Evolutionary conservation across 352 stramenopile genomes (phyloP), one percentile per base, ranked within the genome.

Genomic region (Blastocystis sp.): DNA sequence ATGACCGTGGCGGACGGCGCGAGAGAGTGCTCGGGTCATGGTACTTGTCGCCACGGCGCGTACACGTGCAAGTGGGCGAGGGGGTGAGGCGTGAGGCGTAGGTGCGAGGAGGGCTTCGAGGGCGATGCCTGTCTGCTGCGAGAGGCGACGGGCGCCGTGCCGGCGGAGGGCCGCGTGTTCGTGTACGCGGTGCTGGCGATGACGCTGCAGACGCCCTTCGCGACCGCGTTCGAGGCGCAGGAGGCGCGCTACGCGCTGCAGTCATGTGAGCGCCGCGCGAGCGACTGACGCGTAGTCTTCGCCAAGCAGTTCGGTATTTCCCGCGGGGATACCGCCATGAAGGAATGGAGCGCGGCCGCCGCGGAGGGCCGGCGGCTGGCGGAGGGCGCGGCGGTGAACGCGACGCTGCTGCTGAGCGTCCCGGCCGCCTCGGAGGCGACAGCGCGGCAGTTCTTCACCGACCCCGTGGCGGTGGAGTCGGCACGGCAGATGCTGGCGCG

Each of bases 21-120:
- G 74, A 24, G 14, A 4, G 74, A 84, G 28, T 84, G 74, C 45
- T 14, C 52, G n/a, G 74, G 74, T 2, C 74, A 84, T 21, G 74
- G 74, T 9, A 28, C 54, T 6, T 84, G 74, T 42, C 7, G 45
- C 14, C n/a, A 19, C 19, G 7, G 43, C 9, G 34, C 54, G 21
- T 52, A 69, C 28, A 48, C 24, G 6, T 84, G 74, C 48, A 43
- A n/a, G 38, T 84, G 57, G 1, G 14, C 34, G 66, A 7, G 48
- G 48, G 6, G 48, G 14, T 14, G 48, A 57, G 45, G 48, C 48
- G 48, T 57, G 48, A 57, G 48, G 48, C 0, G 0, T 57, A 57
- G 48, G 14, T 57, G 48, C 14, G 74, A 84, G 17, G 59, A 34
- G 19, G 60, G 57, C 42, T 84, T 57, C 45, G 74, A 19, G 6